phyloP scores from a whole-genome alignment of 352 stramenopile genomes.

The Hyaloperonospora brassicae region DNA sequence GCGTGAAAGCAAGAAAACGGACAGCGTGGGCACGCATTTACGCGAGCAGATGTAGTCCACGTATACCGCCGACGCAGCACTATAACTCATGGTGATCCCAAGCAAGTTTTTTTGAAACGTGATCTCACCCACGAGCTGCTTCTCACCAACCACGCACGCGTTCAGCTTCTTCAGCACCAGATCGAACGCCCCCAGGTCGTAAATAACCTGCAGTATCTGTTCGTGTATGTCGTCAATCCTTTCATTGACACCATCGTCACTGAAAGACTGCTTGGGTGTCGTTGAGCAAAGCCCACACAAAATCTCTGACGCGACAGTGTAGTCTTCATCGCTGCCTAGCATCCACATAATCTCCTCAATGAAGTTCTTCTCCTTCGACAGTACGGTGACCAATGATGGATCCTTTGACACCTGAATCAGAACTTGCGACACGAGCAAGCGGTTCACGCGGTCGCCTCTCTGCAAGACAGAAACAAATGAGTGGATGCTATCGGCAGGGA shows the following conservation, averaged over 20 bases:
- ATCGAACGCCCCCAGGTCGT: slow-evolving; percentile 55
- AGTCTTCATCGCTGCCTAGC: slow-evolving; percentile 65
- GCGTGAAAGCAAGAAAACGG: slow-evolving; percentile 57
- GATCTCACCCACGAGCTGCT: slow-evolving; percentile 69
- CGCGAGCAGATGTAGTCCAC: slow-evolving; percentile 53
- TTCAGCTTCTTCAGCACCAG: slow-evolving; percentile 66
- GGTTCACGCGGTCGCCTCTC: slow-evolving; percentile 47
- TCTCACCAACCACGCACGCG: slow-evolving; percentile 48
- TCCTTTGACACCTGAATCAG: slow-evolving; percentile 59
- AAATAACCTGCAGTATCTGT: slow-evolving; percentile 44
- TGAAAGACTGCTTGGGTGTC: slow-evolving; percentile 21
- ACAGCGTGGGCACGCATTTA: slow-evolving; percentile 44
- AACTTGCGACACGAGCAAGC: slow-evolving; percentile 67
- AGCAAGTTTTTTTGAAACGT: slow-evolving; percentile 73
- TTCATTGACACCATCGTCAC: slow-evolving; percentile 9
- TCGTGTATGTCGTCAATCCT: slow-evolving; percentile 25
- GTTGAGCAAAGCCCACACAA: slow-evolving; percentile 59
- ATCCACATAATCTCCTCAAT: slow-evolving; percentile 68
- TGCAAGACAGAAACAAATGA: slow-evolving; percentile 62
- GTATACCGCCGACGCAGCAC: slow-evolving; percentile 42
- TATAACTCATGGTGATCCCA: slow-evolving; percentile 72
- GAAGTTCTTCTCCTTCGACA: slow-evolving; percentile 49
- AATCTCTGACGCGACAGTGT: slow-evolving; percentile 64
- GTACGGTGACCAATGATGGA: slow-evolving; percentile 40
- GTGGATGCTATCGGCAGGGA: slow-evolving; percentile 43